Percentiles rank a stretch among this genome's conserved stretches.
Evolutionary conservation across 2,329 filamentous ascomycete species (phyloP).

Genomic region (Beauveria medogensis): DNA sequence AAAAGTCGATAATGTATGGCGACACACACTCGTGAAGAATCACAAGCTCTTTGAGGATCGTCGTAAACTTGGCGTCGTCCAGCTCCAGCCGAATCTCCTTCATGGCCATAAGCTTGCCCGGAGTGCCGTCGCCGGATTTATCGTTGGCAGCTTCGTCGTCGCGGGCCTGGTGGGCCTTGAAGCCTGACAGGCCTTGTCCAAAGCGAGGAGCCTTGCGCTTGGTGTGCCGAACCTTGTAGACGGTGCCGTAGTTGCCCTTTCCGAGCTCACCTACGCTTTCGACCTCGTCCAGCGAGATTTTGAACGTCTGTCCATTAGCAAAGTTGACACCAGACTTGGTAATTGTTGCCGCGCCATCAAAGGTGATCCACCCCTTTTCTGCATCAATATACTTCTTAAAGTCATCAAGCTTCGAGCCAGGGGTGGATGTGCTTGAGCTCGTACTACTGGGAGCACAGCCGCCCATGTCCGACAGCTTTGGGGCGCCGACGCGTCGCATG

Average conservation of each 20-base stretch:
- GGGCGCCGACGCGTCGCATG: constrained; percentile 27
- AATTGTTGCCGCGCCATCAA: constrained; percentile 86
- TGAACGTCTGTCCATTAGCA: constrained; percentile 79
- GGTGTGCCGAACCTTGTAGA: constrained; percentile 90
- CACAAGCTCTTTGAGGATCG: constrained; percentile 95
- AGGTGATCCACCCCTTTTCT: constrained; percentile 83
- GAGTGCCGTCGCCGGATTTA: constrained; percentile 35
- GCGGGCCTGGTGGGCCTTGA: constrained; percentile 29
- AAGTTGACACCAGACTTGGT: constrained; percentile 89
- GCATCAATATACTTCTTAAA: constrained; percentile 80
- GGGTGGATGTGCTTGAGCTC: constrained; percentile 22
- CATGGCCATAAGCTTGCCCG: constrained; percentile 93
- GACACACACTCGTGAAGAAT: constrained; percentile 92
- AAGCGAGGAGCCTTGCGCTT: constrained; percentile 53
- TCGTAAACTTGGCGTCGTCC: constrained; percentile 92
- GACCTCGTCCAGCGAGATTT: constrained; percentile 91
- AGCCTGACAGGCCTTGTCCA: constrained; percentile 47
- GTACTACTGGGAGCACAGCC: constrained; percentile 15
- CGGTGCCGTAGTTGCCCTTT: constrained; percentile 96
- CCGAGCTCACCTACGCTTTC: constrained; percentile 88
- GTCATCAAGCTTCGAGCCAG: constrained; percentile 44
- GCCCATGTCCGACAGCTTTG: constrained; percentile 36
- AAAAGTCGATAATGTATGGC: constrained; percentile 97
- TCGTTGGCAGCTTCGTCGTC: constrained; percentile 23
- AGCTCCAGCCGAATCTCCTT: constrained; percentile 95